Evolutionary conservation across 2,329 filamentous ascomycete genomes (phyloP), one percentile per base, ranked within the genome.

Genomic region (Fusarium oligoseptatum): DNA sequence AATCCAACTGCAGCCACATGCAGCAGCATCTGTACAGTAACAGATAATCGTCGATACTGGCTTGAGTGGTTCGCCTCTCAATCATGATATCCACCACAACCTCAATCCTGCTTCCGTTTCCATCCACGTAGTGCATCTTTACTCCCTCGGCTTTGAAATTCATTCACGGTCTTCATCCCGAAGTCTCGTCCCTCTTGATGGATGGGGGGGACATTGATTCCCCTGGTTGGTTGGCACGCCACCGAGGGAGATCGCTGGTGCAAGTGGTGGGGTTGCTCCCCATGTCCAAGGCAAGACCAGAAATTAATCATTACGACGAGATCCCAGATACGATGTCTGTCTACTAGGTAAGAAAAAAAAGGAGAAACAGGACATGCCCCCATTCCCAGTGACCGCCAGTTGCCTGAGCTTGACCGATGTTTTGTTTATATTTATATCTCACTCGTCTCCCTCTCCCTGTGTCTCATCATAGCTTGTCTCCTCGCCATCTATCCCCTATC

Each of bases 271-370:
- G 71, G 73, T 73, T 76, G 73, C 65, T 73, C 70, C 68, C 69
- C 72, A 71, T 70, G 72, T 60, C 56, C 32, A 58, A 68, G 61
- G 60, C 66, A 66, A 67, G 37, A 39, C 63, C 64, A 78, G 73
- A 78, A 78, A 77, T 78, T 77, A 78, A 71, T 65, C 55, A 77
- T 73, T 77, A 77, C 74, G 71, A 78, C 71, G 63, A 69, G 55
- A 39, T 56, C 52, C 52, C 20, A 66, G 55, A 15, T 32, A 41
- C 45, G 72, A 73, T 62, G 73, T 75, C 64, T 50, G 27, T 5
- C n/a, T 22, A 11, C 17, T 43, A 43, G 9, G 41, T 20, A 22
- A 12, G 20, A 15, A 8, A 52, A 52, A 29, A 52, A 66, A 32
- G 22, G 36, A 48, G 34, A 58, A 45, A 55, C 32, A 17, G 45